Evolutionary conservation across 192 early-diverging fungal species (phyloP).

Genomic region (Mortierella alpina): DNA sequence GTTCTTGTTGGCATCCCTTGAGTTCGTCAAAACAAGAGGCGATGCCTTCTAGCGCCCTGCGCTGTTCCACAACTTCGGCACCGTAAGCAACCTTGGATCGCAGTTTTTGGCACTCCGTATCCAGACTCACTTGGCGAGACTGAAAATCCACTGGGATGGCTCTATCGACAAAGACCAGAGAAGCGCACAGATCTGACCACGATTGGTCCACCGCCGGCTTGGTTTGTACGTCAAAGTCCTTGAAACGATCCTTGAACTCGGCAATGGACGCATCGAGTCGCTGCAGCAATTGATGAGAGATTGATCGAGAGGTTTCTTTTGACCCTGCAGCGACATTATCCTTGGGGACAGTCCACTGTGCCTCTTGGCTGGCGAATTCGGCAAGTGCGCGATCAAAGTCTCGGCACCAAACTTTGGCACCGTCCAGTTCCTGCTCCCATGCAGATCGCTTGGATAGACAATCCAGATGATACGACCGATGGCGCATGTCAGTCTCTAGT

Average conservation of each 20-base stretch:
- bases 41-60: conserved; percentile 22
- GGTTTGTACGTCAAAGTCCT: conserved; percentile 16
- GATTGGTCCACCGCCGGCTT: conserved; percentile 22
- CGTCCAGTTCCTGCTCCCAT: conserved; percentile 30
- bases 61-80: conserved; percentile 32
- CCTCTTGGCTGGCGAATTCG: conserved; percentile 6
- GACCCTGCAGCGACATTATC: background rate
- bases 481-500: conserved; percentile 15
- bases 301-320: background rate
- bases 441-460: conserved; percentile 21
- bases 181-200: conserved; percentile 22
- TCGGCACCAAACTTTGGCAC: conserved; percentile 17
- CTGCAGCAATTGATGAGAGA: background rate
- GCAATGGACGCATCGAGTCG: conserved; percentile 6
- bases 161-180: conserved; percentile 24
- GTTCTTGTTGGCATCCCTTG: background rate
- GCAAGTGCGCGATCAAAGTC: conserved; percentile 4
- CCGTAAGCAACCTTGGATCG: conserved; percentile 16
- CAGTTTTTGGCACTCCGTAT: background rate
- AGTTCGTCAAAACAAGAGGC: conserved; percentile 5
- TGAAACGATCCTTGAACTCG: conserved; percentile 25
- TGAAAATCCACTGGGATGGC: conserved; percentile 16
- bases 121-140: conserved; percentile 3
- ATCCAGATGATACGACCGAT: conserved; percentile 10
- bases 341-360: conserved; percentile 19